phyloP scores from a whole-genome alignment of 1,139 yeast species.

The Diutina mesorugosa region DNA sequence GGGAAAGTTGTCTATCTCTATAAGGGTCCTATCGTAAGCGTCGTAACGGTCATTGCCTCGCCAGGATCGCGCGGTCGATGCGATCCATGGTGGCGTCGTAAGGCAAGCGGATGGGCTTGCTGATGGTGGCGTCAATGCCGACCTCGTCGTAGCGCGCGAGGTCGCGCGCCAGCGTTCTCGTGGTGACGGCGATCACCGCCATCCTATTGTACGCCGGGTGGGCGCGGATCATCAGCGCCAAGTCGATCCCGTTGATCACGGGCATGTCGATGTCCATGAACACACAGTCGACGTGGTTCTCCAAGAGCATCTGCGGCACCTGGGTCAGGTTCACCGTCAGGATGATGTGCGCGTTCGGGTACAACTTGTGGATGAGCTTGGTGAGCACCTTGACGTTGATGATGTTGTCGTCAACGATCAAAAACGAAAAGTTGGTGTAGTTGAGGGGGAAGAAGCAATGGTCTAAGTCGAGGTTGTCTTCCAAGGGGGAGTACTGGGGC shows the following conservation, averaged over 20 bases:
- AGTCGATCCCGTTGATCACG: slow-evolving; percentile 26
- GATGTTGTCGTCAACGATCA: slow-evolving; percentile 31
- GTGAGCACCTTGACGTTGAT: slow-evolving; percentile 27
- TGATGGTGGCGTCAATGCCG: slow-evolving; percentile 30
- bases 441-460: slow-evolving; percentile 9
- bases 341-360: slow-evolving; percentile 19
- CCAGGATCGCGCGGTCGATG: slow-evolving; percentile 9
- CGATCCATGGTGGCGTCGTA: slow-evolving; percentile 10
- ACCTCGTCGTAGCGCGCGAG: slow-evolving; percentile 16
- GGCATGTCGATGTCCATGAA: slow-evolving; percentile 40
- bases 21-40: not conserved
- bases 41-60: not conserved
- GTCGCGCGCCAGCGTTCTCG: slow-evolving; percentile 17
- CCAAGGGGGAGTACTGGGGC: not conserved
- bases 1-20: not conserved
- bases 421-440: slow-evolving; percentile 14
- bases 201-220: slow-evolving; percentile 6
- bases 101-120: slow-evolving; percentile 24
- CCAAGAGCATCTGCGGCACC: slow-evolving; percentile 10
- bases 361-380: slow-evolving; percentile 19
- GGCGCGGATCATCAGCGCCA: slow-evolving; percentile 19
- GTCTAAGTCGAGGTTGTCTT: slow-evolving; percentile 9
- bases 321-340: slow-evolving; percentile 20
- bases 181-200: slow-evolving; percentile 33
- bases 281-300: slow-evolving; percentile 18